A percentile compares a stretch with the other conserved stretches of the same genome.
Evolutionary conservation across 2,329 filamentous ascomycete species (phyloP).

Genomic region (Tolypocladium ophioglossoides): DNA sequence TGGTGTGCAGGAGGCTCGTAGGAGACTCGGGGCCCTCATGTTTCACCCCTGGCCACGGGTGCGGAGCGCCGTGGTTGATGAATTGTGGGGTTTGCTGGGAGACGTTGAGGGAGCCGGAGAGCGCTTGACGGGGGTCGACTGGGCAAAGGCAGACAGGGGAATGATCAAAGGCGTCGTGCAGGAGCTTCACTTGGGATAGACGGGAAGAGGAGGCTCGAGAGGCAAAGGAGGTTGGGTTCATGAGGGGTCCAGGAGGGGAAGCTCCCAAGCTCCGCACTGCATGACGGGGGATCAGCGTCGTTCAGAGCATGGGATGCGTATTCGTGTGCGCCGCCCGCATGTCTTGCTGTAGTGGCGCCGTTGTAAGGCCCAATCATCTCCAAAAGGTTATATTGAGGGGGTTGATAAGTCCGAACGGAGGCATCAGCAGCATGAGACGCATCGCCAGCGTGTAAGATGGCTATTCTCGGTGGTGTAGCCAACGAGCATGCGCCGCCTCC

Average conservation of each 20-base stretch:
- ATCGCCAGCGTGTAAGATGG: not conserved
- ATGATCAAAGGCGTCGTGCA: slow-evolving; percentile 31
- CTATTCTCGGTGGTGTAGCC: not conserved
- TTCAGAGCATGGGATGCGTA: not conserved
- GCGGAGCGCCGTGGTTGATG: slow-evolving; percentile 47
- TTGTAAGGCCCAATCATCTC: not conserved
- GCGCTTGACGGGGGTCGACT: slow-evolving; percentile 43
- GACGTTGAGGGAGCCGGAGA: slow-evolving; percentile 17
- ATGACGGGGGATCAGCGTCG: not conserved
- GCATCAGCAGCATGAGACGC: not conserved
- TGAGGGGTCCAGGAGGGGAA: not conserved
- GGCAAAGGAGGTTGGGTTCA: not conserved
- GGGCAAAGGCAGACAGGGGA: slow-evolving; percentile 41
- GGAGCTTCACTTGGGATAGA: slow-evolving; percentile 17
- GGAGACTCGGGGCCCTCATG: slow-evolving; percentile 63
- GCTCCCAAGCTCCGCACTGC: not conserved
- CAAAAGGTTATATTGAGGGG: not conserved
- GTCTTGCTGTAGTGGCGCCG: not conserved
- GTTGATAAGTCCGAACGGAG: not conserved
- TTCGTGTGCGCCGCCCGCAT: not conserved
- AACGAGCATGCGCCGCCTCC: not conserved
- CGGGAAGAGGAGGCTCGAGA: not conserved
- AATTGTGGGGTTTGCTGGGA: slow-evolving; percentile 40
- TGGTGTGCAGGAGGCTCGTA: slow-evolving; percentile 41
- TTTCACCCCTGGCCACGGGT: slow-evolving; percentile 76